Percentiles rank a stretch among this genome's conserved stretches.
phyloP scores from a whole-genome alignment of 2,329 filamentous ascomycete species.

The Tolypocladium album region DNA sequence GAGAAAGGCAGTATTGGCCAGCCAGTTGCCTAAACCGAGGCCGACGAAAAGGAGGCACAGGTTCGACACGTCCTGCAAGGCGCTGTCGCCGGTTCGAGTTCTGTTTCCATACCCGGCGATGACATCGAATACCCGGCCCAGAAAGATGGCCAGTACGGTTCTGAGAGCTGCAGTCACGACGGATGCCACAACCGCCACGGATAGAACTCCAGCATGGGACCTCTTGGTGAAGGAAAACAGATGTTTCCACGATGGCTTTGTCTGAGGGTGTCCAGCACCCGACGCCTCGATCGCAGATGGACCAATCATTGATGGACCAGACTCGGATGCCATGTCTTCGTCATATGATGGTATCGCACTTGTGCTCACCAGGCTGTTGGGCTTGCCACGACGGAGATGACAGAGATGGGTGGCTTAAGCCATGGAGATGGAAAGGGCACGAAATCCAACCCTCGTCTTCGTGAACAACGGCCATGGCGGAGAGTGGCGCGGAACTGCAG shows the following conservation, averaged over 20 bases:
- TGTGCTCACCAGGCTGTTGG: background rate
- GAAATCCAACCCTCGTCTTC: background rate
- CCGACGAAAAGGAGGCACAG: constrained; percentile 53
- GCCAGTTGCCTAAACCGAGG: constrained; percentile 55
- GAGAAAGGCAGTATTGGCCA: constrained; percentile 57
- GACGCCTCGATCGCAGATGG: background rate
- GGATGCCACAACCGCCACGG: constrained; percentile 44
- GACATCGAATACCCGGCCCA: constrained; percentile 64
- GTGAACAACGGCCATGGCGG: too few relatives aligned
- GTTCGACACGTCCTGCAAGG: constrained; percentile 44
- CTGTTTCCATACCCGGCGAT: constrained; percentile 57
- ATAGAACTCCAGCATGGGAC: constrained; percentile 44
- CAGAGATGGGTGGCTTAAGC: background rate
- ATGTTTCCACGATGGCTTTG: constrained; percentile 22
- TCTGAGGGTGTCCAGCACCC: background rate
- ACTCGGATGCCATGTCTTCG: background rate
- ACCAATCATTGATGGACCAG: too few relatives aligned
- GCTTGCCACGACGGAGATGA: background rate
- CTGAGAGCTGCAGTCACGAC: constrained; percentile 49
- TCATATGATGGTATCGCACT: background rate
- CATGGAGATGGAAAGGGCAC: background rate
- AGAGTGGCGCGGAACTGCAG: background rate
- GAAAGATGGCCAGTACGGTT: constrained; percentile 56
- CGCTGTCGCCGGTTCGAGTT: constrained; percentile 31
- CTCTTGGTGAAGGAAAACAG: constrained; percentile 66